Base-by-base conservation (phyloP, 2,329 filamentous ascomycete genomes). In the Falciphora oryzae region DNA sequence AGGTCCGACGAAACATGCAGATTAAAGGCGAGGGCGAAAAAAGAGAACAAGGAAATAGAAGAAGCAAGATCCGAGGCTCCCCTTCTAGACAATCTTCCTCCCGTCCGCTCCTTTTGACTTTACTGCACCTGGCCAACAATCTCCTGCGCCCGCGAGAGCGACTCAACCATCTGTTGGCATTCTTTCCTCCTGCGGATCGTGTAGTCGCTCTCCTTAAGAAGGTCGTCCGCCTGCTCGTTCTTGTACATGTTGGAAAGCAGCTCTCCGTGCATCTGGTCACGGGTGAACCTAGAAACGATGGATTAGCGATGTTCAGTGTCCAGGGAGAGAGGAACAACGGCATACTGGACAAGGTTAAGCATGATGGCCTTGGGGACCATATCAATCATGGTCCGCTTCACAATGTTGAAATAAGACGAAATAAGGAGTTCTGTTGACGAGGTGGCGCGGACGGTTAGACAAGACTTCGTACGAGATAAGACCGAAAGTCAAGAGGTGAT, bases 321-420 rank as follows among this genome's bases (percentile, higher is more conserved):
- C 13, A 57, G 18, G 44, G 35, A 61, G 29, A n/a, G 27, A 16
- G 25, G 50, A 57, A 50, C 13, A 44, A 38, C 61, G 35, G 88
- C 92, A 76, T 87, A 97, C 90, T 94, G 89, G 63, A 99, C 95
- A 59, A 99, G 89, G 71, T 86, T 97, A 70, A 98, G 85, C 95
- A 99, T 99, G 75, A 99, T 96, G 57, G 95, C 95, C 81, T 99
- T 99, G 70, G 95, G 95, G 7, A 99, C 95, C 95, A 99, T 99
- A 74, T 99, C 95, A 70, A 98, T 97, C 93, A 99, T 96, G 67
- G 96, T 99, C 70, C 95, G 86, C 82, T 93, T 92, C 69, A 97
- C 93, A 75, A 99, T 99, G 79, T 97, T 97, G 80, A 91, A 99
- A 83, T 99, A 99, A 0, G 93, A 97, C 65, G 88, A 90, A 74